Evolutionary conservation across 139 green algal species (phyloP).

Genomic region (Protoeuglena noctilucae): DNA sequence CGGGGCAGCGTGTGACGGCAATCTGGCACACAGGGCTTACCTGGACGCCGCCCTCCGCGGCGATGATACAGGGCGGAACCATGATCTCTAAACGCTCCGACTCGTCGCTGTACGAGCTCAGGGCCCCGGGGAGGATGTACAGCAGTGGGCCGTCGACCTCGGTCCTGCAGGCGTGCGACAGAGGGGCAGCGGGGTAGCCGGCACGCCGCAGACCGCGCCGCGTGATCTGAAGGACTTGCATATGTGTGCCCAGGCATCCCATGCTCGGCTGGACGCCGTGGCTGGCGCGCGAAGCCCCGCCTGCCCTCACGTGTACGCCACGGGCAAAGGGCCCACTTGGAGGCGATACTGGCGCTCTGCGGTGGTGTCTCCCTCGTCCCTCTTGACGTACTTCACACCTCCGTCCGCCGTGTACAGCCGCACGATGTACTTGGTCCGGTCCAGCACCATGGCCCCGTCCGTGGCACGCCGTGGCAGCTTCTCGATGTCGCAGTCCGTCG

Average conservation of each 20-base stretch:
- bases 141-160: background rate
- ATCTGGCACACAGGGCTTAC: too few relatives aligned
- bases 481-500: background rate
- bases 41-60: background rate
- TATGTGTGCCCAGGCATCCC: too few relatives aligned
- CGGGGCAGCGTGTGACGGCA: background rate
- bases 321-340: too few relatives aligned
- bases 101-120: background rate
- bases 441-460: background rate
- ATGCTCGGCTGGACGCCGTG: too few relatives aligned
- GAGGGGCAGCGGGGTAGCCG: background rate
- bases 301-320: too few relatives aligned
- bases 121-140: background rate
- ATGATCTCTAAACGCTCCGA: background rate
- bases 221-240: too few relatives aligned
- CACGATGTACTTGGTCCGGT: slow-evolving; percentile 1
- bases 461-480: background rate
- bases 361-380: background rate
- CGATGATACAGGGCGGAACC: background rate
- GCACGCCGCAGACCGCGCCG: background rate
- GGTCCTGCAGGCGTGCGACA: background rate
- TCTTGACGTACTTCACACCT: background rate
- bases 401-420: background rate
- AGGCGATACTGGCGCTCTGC: background rate
- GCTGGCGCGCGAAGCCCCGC: too few relatives aligned